Base-by-base conservation (phyloP, 371 early-diverging fungal genomes). In the Funneliformis caledonium region DNA sequence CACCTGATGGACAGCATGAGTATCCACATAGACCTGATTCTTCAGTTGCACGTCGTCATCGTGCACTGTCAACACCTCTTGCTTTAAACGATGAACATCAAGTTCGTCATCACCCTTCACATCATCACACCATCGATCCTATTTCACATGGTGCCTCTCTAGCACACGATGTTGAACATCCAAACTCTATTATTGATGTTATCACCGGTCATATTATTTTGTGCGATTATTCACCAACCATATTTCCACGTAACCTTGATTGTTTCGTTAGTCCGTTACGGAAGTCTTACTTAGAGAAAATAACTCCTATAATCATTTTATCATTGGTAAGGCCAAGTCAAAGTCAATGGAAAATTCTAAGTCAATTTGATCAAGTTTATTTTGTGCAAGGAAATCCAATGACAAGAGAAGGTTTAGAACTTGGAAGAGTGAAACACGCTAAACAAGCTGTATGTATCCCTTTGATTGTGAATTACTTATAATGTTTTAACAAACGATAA, bases 301-400 rank as follows among this genome's bases (percentile, higher is more conserved):
- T 68, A 19, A 79, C 82, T 80, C 87, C 90, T 4, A 85, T 93
- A n/a, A 92, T 93, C 31, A 87, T 93, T 72, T 85, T 93, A 78
- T 85, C 87, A 64, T 81, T 84, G 0, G 85, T 81, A 11, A 84
- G 82, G 48, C 92, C 92, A 10, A 76, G 80, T 19, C 76, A 67
- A 8, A 86, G 86, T 48, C 82, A 78, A 37, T 82, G 85, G 48
- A 81, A 81, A 73, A 83, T 80, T 4, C 83, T 86, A 56, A 82
- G 92, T 77, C 81, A 82, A 79, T 91, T 90, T 77, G 85, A 85
- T 73, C 82, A 87, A 52, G 84, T 94, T 0, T 86, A 88, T 72
- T 81, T 91, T 31, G 85, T 94, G 37, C 12, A 80, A 33, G 94
- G 94, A 16, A 88, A 88, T 26, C 88, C 93, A 22, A 83, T 93